Evolutionary conservation across 768 basidiomycete genomes (phyloP).

Genomic region (Suillus ampliporus): DNA sequence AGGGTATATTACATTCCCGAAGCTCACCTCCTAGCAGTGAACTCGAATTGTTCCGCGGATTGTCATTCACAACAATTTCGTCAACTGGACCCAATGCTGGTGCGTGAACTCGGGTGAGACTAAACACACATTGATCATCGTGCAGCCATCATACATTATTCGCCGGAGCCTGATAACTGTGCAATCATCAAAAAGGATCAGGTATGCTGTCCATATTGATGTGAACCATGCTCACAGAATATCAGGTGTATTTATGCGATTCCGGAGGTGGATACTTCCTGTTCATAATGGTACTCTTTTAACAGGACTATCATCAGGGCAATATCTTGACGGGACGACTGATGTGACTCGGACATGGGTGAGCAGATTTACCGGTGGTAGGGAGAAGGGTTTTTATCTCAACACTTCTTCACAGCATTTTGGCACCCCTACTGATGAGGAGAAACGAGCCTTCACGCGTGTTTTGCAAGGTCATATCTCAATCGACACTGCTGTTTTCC

Average conservation of each 20-base stretch:
- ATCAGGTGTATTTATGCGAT: slow-evolving; percentile 77
- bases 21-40: slow-evolving; percentile 52
- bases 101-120: slow-evolving; percentile 38
- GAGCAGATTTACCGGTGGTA: slow-evolving; percentile 23
- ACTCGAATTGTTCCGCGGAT: slow-evolving; percentile 78
- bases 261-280: slow-evolving; percentile 66
- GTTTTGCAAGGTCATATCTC: slow-evolving; percentile 93
- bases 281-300: background rate
- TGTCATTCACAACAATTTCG: slow-evolving; percentile 93
- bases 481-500: slow-evolving; percentile 86
- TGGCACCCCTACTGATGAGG: slow-evolving; percentile 79
- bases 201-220: slow-evolving; percentile 40
- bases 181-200: slow-evolving; percentile 78
- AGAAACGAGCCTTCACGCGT: slow-evolving; percentile 88
- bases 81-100: slow-evolving; percentile 92
- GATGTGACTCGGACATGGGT: slow-evolving; percentile 93
- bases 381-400: background rate
- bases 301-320: slow-evolving; percentile 47
- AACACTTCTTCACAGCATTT: slow-evolving; percentile 68
- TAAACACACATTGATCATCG: slow-evolving; percentile 8
- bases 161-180: slow-evolving; percentile 74
- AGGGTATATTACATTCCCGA: background rate
- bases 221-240: slow-evolving; percentile 27
- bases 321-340: slow-evolving; percentile 93
- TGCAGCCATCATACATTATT: slow-evolving; percentile 92